Evolutionary conservation across 1,139 yeast species (phyloP).

Genomic region (Sugiyamaella japonica): DNA sequence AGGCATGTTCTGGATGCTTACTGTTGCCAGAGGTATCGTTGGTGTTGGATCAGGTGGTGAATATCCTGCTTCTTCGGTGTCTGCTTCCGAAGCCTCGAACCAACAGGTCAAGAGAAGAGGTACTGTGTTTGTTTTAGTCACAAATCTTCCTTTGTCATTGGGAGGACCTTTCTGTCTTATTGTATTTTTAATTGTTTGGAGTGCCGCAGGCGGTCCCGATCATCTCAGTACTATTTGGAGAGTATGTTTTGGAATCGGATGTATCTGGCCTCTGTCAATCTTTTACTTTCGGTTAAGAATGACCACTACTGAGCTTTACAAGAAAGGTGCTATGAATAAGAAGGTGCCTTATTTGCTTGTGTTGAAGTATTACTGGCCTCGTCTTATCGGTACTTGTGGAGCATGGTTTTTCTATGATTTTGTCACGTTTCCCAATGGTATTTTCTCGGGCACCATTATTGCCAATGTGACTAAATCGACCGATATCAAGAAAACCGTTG

Average conservation of each 20-base stretch:
- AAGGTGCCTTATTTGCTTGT: conserved; percentile 55
- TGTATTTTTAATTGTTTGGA: conserved; percentile 64
- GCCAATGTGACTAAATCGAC: conserved; percentile 47
- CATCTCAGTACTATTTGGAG: conserved; percentile 67
- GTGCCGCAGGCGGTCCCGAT: conserved; percentile 48
- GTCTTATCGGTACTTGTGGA: conserved; percentile 57
- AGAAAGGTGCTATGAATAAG: conserved; percentile 52
- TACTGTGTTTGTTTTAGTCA: conserved; percentile 60
- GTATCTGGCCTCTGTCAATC: conserved; percentile 70
- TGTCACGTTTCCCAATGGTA: conserved; percentile 65
- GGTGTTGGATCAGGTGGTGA: conserved; percentile 82
- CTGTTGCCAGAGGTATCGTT: conserved; percentile 60
- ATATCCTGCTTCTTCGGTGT: conserved; percentile 66
- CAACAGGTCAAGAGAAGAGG: conserved; percentile 66
- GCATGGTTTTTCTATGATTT: conserved; percentile 67
- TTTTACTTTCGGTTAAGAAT: conserved; percentile 70
- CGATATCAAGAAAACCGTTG: conserved; percentile 51
- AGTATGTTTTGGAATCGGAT: conserved; percentile 72
- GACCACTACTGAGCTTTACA: conserved; percentile 63
- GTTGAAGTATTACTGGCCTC: conserved; percentile 55
- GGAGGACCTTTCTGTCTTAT: conserved; percentile 74
- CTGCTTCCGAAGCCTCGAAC: conserved; percentile 74
- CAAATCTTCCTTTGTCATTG: conserved; percentile 68
- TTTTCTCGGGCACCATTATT: conserved; percentile 56
- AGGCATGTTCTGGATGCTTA: conserved; percentile 76